These are phyloP conservation scores for Selaginella tamariscina DNA, from an alignment of 75 land plant species.

Conservation along the genomic window DNA sequence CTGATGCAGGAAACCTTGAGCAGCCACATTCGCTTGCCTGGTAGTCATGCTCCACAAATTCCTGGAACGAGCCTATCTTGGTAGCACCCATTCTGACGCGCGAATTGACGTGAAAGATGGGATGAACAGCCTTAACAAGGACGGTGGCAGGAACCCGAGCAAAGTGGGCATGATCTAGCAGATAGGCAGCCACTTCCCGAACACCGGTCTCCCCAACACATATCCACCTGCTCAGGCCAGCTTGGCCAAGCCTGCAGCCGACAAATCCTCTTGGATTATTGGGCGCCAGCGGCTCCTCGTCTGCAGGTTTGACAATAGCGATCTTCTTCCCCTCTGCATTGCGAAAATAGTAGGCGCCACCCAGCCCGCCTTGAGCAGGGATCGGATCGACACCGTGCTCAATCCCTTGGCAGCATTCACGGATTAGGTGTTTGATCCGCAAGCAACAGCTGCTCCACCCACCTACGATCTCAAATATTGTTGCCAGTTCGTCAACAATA, in stretches of 20 bases:
- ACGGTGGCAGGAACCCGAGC: constrained; percentile 3
- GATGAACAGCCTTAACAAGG: constrained; percentile 6
- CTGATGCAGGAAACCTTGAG: constrained; percentile 5
- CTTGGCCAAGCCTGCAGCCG: not conserved
- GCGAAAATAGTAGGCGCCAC: constrained; percentile 43
- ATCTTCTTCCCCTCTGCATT: constrained; percentile 29
- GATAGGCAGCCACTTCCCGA: constrained; percentile 13
- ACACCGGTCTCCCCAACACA: constrained; percentile 8
- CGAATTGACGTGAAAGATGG: constrained; percentile 5
- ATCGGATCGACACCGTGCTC: constrained; percentile 39
- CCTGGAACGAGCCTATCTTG: constrained; percentile 7
- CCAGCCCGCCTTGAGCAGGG: constrained; percentile 37
- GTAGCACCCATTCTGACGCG: not conserved
- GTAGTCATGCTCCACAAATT: constrained; percentile 13
- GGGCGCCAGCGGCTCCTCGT: constrained; percentile 52
- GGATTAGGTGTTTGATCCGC: not conserved
- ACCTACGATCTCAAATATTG: not conserved
- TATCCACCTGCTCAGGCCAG: not conserved
- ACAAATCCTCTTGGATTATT: constrained; percentile 48
- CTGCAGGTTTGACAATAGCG: constrained; percentile 53
- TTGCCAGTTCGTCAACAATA: not conserved
- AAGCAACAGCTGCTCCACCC: not conserved
- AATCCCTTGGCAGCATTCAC: constrained; percentile 10
- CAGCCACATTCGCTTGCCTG: not conserved
- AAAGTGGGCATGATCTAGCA: constrained; percentile 5